Evolutionary conservation across 495 filamentous ascomycete genomes (phyloP).

Genomic region (Hyphodiscus hymeniophilus): DNA sequence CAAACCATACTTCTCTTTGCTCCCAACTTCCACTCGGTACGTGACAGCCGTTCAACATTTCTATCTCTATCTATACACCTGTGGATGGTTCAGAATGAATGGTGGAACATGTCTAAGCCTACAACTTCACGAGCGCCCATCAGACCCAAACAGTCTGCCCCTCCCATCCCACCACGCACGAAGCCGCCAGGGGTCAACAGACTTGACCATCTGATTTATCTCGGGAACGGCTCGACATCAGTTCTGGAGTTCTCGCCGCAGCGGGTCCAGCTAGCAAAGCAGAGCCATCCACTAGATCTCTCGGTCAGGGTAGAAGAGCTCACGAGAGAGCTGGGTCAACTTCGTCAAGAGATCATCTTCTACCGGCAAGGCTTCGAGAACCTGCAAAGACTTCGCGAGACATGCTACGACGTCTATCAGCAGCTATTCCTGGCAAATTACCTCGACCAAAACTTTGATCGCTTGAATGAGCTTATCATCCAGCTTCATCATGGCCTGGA

Average conservation of each 20-base stretch:
- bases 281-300: constrained; percentile 2
- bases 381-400: constrained; percentile 16
- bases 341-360: constrained; percentile 14
- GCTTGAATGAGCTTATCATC: constrained; percentile 5
- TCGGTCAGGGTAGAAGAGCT: constrained; percentile 18
- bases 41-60: too few species aligned
- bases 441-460: constrained; percentile 5
- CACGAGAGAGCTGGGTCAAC: constrained; percentile 11
- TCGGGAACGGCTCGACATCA: constrained; percentile 12
- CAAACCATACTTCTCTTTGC: too few species aligned
- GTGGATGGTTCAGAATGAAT: too few species aligned
- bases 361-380: constrained; percentile 17
- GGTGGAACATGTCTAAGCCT: background rate
- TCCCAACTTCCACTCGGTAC: too few species aligned
- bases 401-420: constrained; percentile 13
- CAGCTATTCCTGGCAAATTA: constrained; percentile 11
- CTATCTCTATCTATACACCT: too few species aligned
- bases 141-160: background rate
- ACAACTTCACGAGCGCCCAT: background rate
- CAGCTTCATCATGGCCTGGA: constrained; percentile 13
- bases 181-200: constrained; percentile 7
- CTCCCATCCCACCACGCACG: background rate
- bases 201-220: constrained; percentile 15
- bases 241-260: constrained; percentile 13
- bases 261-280: constrained; percentile 11